Evolutionary conservation across 306 rosid genomes (phyloP).

Genomic region (Dryas drummondii): DNA sequence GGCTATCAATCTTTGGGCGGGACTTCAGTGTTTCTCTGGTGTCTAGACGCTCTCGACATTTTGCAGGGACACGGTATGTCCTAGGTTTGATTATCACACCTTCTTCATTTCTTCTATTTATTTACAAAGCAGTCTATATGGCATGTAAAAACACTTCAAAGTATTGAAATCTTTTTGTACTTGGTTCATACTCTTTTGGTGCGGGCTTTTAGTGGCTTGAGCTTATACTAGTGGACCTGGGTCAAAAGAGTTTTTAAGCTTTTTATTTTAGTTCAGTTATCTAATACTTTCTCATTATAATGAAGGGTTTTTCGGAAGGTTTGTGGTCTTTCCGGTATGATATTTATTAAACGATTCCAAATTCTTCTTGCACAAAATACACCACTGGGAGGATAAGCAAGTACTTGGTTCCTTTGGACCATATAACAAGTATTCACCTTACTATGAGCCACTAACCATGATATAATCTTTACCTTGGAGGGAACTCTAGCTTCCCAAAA

Average conservation of each 20-base stretch:
- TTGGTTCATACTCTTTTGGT: background rate
- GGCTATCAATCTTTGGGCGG: constrained; percentile 88
- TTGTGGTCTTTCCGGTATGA: no score
- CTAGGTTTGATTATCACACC: background rate
- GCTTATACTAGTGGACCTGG: no score
- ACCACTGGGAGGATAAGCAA: no score
- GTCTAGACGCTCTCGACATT: constrained; percentile 94
- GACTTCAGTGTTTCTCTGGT: constrained; percentile 81
- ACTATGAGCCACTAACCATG: background rate
- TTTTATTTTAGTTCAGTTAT: no score
- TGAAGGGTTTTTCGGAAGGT: no score
- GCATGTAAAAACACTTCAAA: background rate
- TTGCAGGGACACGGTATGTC: constrained; percentile 96
- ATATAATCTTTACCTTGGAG: background rate
- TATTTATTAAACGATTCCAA: no score
- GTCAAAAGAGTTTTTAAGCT: no score
- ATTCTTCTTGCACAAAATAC: no score
- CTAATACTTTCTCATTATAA: no score
- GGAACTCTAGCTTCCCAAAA: background rate
- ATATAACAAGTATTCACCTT: background rate
- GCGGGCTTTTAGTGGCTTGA: no score
- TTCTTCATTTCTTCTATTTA: background rate
- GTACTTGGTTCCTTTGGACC: background rate
- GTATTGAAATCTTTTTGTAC: background rate
- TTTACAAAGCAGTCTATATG: background rate